Conservation (phyloP, 768 basidiomycete genomes). For the Cystoderma amianthinum region DNA sequence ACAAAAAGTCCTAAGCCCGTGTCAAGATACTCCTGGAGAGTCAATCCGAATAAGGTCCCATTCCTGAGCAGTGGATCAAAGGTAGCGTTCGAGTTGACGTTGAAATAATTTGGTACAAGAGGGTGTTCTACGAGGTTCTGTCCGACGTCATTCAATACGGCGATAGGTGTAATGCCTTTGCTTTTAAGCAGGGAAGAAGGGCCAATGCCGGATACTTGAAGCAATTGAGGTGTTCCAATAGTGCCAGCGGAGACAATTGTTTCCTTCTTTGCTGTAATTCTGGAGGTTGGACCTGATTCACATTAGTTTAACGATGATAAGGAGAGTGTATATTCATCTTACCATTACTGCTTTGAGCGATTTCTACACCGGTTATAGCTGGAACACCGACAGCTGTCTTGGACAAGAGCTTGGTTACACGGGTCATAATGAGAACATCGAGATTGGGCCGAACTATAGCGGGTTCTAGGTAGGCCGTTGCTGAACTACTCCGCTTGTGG, state of each 20-base stretch:
- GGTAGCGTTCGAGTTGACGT: constrained; percentile 5
- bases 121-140: constrained; percentile 9
- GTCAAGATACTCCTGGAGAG: constrained; percentile 8
- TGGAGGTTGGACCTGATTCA: background rate
- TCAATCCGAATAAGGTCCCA: background rate
- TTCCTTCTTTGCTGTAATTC: constrained; percentile 4
- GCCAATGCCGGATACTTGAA: constrained; percentile 8
- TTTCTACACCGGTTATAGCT: too few relatives aligned
- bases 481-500: background rate
- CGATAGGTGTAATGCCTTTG: constrained; percentile 4
- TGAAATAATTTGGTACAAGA: constrained; percentile 3
- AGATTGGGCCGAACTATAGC: background rate
- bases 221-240: constrained; percentile 5
- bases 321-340: too few relatives aligned
- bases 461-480: background rate
- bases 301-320: too few relatives aligned
- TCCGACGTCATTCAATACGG: constrained; percentile 6
- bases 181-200: constrained; percentile 3
- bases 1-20: background rate
- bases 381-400: too few relatives aligned
- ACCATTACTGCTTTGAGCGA: too few relatives aligned
- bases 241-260: constrained; percentile 7
- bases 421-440: background rate
- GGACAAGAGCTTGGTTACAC: too few relatives aligned
- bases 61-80: constrained; percentile 4